A percentile compares a stretch with the other conserved stretches of the same genome.
Conservation (phyloP, 495 filamentous ascomycete genomes). For the Penicillium paxilli region DNA sequence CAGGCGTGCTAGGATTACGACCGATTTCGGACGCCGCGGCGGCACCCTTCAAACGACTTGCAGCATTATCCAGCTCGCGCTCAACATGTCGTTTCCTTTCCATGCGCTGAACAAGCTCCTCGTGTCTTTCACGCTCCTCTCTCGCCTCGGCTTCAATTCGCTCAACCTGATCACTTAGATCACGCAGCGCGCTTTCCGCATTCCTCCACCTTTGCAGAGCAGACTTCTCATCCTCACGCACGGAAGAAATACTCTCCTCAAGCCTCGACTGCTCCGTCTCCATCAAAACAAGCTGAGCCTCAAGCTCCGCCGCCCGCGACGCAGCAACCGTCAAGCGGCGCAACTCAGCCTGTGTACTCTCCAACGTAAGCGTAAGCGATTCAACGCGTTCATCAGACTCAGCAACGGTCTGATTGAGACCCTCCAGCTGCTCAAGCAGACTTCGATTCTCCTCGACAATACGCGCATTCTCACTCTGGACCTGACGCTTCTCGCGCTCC, state of each 20-base stretch:
- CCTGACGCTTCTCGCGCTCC: conserved; percentile 71
- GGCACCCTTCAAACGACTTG: conserved; percentile 74
- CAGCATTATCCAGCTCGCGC: conserved; percentile 72
- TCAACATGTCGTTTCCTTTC: conserved; percentile 74
- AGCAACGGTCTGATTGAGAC: conserved; percentile 68
- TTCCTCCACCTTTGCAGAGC: conserved; percentile 79
- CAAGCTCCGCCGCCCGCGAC: conserved; percentile 70
- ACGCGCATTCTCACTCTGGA: conserved; percentile 71
- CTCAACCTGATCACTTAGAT: conserved; percentile 84
- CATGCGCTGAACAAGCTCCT: conserved; percentile 77
- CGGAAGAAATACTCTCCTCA: conserved; percentile 61
- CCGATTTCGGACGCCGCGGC: conserved; percentile 64
- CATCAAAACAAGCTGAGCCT: conserved; percentile 71
- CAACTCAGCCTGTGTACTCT: conserved; percentile 73
- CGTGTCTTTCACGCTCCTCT: conserved; percentile 79
- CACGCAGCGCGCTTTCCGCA: conserved; percentile 70
- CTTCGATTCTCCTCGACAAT: conserved; percentile 77
- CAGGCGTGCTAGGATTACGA: conserved; percentile 57
- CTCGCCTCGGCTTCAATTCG: conserved; percentile 81
- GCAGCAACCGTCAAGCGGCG: conserved; percentile 71
- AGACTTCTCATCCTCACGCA: conserved; percentile 69
- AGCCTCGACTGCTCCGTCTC: conserved; percentile 78
- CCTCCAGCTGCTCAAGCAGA: conserved; percentile 79
- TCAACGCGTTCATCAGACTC: conserved; percentile 75
- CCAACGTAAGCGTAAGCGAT: conserved; percentile 68